These are phyloP conservation scores for Saccharum hybrid DNA, from an alignment of 202 grass and related monocot species.

Conservation along the genomic window DNA sequence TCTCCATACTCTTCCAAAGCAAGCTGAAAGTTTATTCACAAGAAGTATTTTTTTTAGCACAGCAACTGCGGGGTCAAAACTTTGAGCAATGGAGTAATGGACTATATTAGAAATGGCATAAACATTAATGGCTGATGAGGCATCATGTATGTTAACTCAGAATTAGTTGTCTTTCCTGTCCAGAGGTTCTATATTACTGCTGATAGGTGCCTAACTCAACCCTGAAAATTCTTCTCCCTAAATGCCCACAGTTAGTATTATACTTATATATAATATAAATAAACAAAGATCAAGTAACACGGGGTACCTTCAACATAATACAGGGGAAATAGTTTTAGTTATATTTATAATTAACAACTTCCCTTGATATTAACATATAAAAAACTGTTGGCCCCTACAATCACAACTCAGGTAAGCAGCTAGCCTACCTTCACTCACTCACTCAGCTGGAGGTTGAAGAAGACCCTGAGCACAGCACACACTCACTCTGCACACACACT, in stretches of 20 bases:
- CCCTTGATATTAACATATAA: too few species aligned
- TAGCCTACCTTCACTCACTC: too few species aligned
- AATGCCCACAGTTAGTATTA: not conserved
- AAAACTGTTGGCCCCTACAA: too few species aligned
- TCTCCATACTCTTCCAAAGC: slow-evolving; percentile 80
- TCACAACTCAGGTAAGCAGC: too few species aligned
- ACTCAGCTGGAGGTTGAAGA: too few species aligned
- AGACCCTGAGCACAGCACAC: too few species aligned
- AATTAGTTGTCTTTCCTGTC: not conserved
- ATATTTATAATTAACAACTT: not conserved
- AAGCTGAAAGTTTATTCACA: slow-evolving; percentile 52
- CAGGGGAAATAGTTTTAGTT: not conserved
- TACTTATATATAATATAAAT: not conserved
- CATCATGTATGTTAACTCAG: not conserved
- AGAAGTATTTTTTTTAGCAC: not conserved
- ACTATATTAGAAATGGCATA: slow-evolving; percentile 8
- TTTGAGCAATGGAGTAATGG: not conserved
- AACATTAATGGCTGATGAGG: not conserved
- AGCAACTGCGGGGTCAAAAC: slow-evolving; percentile 5
- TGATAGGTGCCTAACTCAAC: not conserved
- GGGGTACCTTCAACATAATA: slow-evolving; percentile 1
- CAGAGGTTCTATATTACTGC: not conserved
- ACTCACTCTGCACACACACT: too few species aligned
- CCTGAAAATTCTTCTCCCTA: not conserved
- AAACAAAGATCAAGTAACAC: slow-evolving; percentile 1